Conservation (phyloP, 1,284 basidiomycete species). For the Phellinidium pouzarii region DNA sequence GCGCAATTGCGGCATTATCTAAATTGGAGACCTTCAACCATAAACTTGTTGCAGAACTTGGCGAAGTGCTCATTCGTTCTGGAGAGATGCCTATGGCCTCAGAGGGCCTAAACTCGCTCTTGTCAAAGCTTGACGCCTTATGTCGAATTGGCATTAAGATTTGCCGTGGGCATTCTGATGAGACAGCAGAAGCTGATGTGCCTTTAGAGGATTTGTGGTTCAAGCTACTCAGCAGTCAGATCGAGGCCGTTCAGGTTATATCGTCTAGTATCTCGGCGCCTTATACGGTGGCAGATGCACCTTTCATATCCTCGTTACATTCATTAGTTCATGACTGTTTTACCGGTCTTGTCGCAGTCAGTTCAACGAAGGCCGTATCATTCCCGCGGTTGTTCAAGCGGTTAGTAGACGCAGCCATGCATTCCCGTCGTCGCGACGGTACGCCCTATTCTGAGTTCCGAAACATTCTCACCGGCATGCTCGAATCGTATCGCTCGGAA, state of each 20-base stretch:
- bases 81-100: slow-evolving; percentile 30
- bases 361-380: slow-evolving; percentile 76
- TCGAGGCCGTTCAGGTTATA: slow-evolving; percentile 70
- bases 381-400: slow-evolving; percentile 91
- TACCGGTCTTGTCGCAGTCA: slow-evolving; percentile 75
- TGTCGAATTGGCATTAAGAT: slow-evolving; percentile 57
- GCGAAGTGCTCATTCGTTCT: slow-evolving; percentile 33
- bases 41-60: slow-evolving; percentile 45
- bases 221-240: slow-evolving; percentile 73
- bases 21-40: slow-evolving; percentile 62
- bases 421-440: slow-evolving; percentile 39
- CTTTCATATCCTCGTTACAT: slow-evolving; percentile 43
- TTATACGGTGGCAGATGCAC: slow-evolving; percentile 22
- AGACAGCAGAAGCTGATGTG: slow-evolving; percentile 34
- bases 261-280: slow-evolving; percentile 37
- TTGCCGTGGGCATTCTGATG: slow-evolving; percentile 60
- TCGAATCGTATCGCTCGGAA: slow-evolving; percentile 89
- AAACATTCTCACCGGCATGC: slow-evolving; percentile 86
- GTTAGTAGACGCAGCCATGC: slow-evolving; percentile 66
- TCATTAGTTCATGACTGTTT: slow-evolving; percentile 83
- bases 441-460: slow-evolving; percentile 91
- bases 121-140: slow-evolving; percentile 34
- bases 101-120: slow-evolving; percentile 34
- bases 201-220: slow-evolving; percentile 89
- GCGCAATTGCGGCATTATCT: slow-evolving; percentile 58